Base-by-base conservation (phyloP, 139 green algal species). In the Penium margaritaceum region DNA sequence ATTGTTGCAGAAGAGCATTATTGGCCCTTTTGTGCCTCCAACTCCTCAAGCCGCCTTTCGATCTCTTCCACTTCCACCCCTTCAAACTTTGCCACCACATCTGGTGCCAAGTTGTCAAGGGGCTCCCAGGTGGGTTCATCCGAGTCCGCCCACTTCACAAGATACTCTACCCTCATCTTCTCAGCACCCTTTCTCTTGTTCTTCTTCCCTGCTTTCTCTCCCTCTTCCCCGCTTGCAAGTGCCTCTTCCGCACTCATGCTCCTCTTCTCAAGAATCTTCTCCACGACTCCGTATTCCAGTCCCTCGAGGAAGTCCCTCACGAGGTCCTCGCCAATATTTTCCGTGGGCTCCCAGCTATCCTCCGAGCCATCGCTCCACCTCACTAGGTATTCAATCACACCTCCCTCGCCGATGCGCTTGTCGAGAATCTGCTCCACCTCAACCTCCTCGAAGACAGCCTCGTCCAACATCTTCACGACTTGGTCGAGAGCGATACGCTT, bases 241-340 rank as follows among this genome's bases (percentile, higher is more conserved):
- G n/a, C n/a, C 58, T 66, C 27, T 1, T 19, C n/a, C 58, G 30
- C 57, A 3, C 24, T 27, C 12, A 30, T 38, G 44, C 29, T 44
- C 46, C 74, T 41, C 74, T 78, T 78, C 29, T 78, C 58, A 1
- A 81, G 43, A 19, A 81, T 47, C 7, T 72, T 37, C 65, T 81
- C 74, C 15, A 44, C 67, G 15, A 78, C 46, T 14, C 53, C 74
- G 29, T 78, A 78, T 27, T 81, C 74, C 41, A 81, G 57, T 2
- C 74, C 74, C 37, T 67, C 66, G 36, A 78, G 67, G 32, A 67
- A 81, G 36, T 78, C 67, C 53, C 32, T 24, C 15, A 81, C 33
- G 17, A 85, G 19, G 62, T 85, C 79, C 9, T 83, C 63, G 9
- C 79, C 67, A 36, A 85, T 80, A 53, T 84, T 77, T 17, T 75